These are phyloP conservation scores for Apiotrichum porosum DNA, from an alignment of 1,284 basidiomycete species.

Conservation along the genomic window DNA sequence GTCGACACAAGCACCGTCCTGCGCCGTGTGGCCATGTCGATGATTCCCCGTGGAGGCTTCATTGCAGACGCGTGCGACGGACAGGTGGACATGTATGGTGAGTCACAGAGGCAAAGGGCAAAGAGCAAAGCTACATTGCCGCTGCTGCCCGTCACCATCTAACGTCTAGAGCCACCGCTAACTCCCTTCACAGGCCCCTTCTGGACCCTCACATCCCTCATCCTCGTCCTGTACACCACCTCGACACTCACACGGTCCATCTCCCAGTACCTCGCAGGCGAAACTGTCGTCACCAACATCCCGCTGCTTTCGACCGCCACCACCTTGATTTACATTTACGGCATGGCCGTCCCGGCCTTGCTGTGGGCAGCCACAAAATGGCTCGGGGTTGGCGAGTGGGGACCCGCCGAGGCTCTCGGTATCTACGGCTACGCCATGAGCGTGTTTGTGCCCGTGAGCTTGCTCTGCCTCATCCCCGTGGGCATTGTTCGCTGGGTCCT, in stretches of 20 bases:
- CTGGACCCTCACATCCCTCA: constrained; percentile 89
- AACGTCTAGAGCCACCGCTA: background rate
- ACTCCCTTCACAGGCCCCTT: constrained; percentile 62
- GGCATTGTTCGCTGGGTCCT: constrained; percentile 73
- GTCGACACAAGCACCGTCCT: constrained; percentile 50
- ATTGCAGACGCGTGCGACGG: constrained; percentile 49
- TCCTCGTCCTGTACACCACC: constrained; percentile 83
- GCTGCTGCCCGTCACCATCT: no score
- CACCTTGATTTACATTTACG: constrained; percentile 78
- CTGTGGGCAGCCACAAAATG: constrained; percentile 67
- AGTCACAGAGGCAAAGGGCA: background rate
- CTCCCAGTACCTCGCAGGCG: constrained; percentile 64
- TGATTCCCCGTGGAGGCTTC: constrained; percentile 51
- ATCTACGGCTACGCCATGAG: constrained; percentile 54
- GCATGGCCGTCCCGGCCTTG: constrained; percentile 67
- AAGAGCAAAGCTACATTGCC: no score
- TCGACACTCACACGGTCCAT: constrained; percentile 83
- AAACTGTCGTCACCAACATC: constrained; percentile 56
- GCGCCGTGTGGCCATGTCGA: constrained; percentile 47
- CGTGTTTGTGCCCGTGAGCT: constrained; percentile 59
- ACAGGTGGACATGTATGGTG: constrained; percentile 53
- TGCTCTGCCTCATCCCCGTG: constrained; percentile 71
- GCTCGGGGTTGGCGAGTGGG: constrained; percentile 78
- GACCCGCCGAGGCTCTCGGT: constrained; percentile 61
- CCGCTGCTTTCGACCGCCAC: constrained; percentile 74